phyloP scores from a whole-genome alignment of 192 early-diverging fungal species.

The Coemansia sp. region DNA sequence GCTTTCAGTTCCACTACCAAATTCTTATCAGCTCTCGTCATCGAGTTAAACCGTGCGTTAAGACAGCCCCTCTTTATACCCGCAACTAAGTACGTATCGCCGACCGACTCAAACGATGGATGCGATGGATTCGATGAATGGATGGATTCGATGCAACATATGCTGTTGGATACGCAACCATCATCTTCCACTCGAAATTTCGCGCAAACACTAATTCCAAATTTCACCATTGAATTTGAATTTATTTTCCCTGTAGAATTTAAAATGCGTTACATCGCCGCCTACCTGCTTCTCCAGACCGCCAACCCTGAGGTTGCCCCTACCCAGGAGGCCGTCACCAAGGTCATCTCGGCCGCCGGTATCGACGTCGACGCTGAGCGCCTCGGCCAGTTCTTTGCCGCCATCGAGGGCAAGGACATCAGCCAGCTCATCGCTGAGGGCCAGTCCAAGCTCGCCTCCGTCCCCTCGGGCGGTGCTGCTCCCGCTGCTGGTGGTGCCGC shows the following conservation, averaged over 20 bases:
- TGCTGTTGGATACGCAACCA: not conserved
- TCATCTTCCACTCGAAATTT: not conserved
- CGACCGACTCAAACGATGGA: not conserved
- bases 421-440: constrained; percentile 93
- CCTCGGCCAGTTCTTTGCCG: constrained; percentile 73
- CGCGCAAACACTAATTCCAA: not conserved
- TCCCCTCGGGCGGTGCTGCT: constrained; percentile 90
- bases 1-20: constrained; percentile 1
- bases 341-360: constrained; percentile 87
- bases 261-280: constrained; percentile 96
- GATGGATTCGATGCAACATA: constrained; percentile 5
- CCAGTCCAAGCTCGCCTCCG: constrained; percentile 86
- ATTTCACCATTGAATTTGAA: not conserved
- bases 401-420: constrained; percentile 88
- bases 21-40: constrained; percentile 2
- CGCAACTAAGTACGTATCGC: constrained; percentile 34
- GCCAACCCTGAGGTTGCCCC: constrained; percentile 82
- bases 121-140: constrained; percentile 7
- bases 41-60: constrained; percentile 54
- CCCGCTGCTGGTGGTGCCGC: constrained; percentile 63
- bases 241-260: constrained; percentile 24
- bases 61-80: constrained; percentile 22
- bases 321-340: constrained; percentile 74
- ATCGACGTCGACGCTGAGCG: constrained; percentile 86
- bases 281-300: constrained; percentile 92